These are phyloP conservation scores for Actinidia arguta DNA, from an alignment of 179 eudicot species.

Conservation along the genomic window DNA sequence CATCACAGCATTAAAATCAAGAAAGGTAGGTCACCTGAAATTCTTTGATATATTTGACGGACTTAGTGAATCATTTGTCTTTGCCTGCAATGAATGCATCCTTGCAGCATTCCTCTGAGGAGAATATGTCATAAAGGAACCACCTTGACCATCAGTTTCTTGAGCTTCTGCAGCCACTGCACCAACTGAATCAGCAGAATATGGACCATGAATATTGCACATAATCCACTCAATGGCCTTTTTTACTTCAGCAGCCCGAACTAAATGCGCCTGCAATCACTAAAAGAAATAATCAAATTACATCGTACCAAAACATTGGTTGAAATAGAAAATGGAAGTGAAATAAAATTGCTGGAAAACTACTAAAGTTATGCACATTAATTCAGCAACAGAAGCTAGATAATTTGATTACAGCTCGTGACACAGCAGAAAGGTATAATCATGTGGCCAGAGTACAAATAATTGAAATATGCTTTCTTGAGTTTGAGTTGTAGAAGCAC, in stretches of 20 bases:
- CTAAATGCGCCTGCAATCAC: conserved; percentile 87
- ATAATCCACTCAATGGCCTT: conserved; percentile 93
- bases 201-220: conserved; percentile 85
- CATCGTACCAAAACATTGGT: conserved; percentile 27
- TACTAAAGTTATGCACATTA: neutral
- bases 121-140: conserved; percentile 48
- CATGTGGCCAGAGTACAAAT: neutral
- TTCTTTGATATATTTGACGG: conserved; percentile 76
- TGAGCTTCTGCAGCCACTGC: conserved; percentile 83
- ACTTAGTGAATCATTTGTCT: conserved; percentile 61
- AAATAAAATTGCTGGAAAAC: neutral
- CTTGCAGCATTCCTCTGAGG: conserved; percentile 54
- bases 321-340: neutral
- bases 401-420: neutral
- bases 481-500: conserved; percentile 10
- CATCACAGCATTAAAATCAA: conserved; percentile 13
- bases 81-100: conserved; percentile 51
- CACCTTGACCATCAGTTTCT: conserved; percentile 56
- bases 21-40: conserved; percentile 65
- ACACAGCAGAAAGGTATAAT: conserved; percentile 2
- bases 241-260: conserved; percentile 91
- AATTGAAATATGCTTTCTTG: neutral
- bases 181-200: conserved; percentile 98
- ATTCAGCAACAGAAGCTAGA: conserved; percentile 5
- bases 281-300: conserved; percentile 61